Conservation (phyloP, 768 basidiomycete genomes). For the Boletus rubropictus region DNA sequence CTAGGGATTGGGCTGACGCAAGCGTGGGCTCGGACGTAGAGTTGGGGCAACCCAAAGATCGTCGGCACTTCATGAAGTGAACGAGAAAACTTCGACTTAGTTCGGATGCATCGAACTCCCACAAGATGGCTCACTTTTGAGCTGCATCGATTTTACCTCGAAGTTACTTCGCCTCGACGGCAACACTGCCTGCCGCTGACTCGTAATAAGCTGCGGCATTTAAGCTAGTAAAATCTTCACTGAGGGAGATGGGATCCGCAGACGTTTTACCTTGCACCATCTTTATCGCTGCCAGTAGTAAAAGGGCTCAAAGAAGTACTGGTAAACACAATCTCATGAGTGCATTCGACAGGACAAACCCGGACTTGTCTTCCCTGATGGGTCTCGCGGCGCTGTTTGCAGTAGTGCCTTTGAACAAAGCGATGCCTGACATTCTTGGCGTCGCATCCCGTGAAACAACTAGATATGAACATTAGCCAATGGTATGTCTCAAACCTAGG, state of each 20-base stretch:
- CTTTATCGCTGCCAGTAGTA: constrained; percentile 13
- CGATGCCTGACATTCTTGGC: constrained; percentile 35
- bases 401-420: constrained; percentile 15
- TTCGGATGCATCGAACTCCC: too few relatives aligned
- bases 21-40: too few relatives aligned
- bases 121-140: too few relatives aligned
- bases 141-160: too few relatives aligned
- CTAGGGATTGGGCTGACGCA: too few relatives aligned
- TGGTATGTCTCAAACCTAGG: constrained; percentile 11
- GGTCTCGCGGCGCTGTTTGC: constrained; percentile 11
- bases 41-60: too few relatives aligned
- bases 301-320: constrained; percentile 11
- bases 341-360: constrained; percentile 8
- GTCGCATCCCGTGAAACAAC: constrained; percentile 31
- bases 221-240: constrained; percentile 11
- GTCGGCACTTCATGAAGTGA: too few relatives aligned
- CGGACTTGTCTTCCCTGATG: constrained; percentile 9
- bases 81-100: too few relatives aligned
- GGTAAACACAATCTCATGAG: not conserved
- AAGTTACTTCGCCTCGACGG: too few relatives aligned
- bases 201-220: constrained; percentile 8
- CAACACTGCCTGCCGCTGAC: constrained; percentile 1
- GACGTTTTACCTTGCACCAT: not conserved
- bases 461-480: constrained; percentile 25
- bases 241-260: constrained; percentile 17